Evolutionary conservation across 805 yeast species (phyloP), one percentile per base, ranked within the genome.

Genomic region (Yarrowia sp.): DNA sequence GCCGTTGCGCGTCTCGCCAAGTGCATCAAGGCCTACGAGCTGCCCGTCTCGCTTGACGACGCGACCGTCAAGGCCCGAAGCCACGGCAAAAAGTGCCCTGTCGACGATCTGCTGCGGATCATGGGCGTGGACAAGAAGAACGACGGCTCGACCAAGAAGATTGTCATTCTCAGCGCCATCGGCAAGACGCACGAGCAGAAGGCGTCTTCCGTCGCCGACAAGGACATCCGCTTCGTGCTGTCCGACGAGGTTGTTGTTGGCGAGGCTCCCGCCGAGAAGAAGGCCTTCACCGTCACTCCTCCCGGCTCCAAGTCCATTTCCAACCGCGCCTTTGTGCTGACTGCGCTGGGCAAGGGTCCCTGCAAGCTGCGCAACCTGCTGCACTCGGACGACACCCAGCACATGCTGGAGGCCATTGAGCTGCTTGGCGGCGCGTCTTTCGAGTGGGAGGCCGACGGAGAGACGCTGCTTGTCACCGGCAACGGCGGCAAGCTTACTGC

Each of bases 251-350:
- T 85, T 10, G 66, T 81, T 56, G 96, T 94, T 36, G 80, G 77
- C 58, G 56, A 87, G 84, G 60, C 73, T 68, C 72, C 56, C 67
- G 68, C 65, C 59, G 70, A 32, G 38, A 66, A 67, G 13, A 71
- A 73, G 29, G 76, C 78, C 22, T 38, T 19, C 61, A 80, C 77
- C 18, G 82, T 90, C 33, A 79, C 80, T 12, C 99, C 99, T 16
- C 99, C 99, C 4, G 99, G 99, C 1, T 93, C 98, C 1, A 94
- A 94, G 73, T 93, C 98, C 3, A 93, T 94, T 64, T 92, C 98
- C 7, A 94, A 94, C 72, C 84, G 99, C 73, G 99, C 97, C 6
- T 79, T 94, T 63, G 84, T 94, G 14, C 78, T 94, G 66, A 98
- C 99, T 46, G 96, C 98, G 19, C 81, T 94, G 64, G 96, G 97